Evolutionary conservation across 768 basidiomycete species (phyloP), one percentile per base, ranked within the genome.

Genomic region (Plicaturopsis crispa): DNA sequence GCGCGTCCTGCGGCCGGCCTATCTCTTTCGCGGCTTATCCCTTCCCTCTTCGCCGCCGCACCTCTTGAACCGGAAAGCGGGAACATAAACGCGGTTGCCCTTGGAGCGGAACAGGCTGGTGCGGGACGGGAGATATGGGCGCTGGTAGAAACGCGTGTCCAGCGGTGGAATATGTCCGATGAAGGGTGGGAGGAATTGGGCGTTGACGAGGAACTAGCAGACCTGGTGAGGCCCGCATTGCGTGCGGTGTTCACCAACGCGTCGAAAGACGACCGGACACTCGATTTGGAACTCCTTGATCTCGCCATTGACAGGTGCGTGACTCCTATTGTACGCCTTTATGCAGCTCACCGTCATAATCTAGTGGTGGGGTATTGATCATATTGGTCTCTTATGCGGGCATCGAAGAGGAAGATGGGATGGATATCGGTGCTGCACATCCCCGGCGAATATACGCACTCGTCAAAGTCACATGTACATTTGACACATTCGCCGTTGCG

Each of bases 281-380:
- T 85, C 30, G 84, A 87, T 47, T 59, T 90, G 3, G 87, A 90
- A 51, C 57, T 88, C 28, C 61, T 87, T 33, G 86, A 89, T 62
- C 47, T 87, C 23, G 73, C 72, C 5, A 54, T 82, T 13, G 74
- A 78, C 38, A 65, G 65, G 82, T 81, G 41, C 38, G 68, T 44
- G 44, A 39, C 26, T 8, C 17, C 10, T 31, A 39, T 38, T 18
- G 24, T 36, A n/a, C n/a, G 12, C 28, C 13, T 13, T 23, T 8
- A 31, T 23, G 11, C 11, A 12, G 20, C 24, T 42, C 14, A 14
- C 24, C 21, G 14, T 33, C 11, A 32, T 65, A 16, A 8, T 30
- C 13, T 23, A 69, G 84, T 40, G 55, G 70, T 13, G 70, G 67
- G 18, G 67, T 71, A 24, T 61, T 86, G 23, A 67, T 78, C 8